Percentiles rank a stretch among this genome's conserved stretches.
These are phyloP conservation scores for Dryas drummondii DNA, from an alignment of 306 rosid species.

Conservation along the genomic window DNA sequence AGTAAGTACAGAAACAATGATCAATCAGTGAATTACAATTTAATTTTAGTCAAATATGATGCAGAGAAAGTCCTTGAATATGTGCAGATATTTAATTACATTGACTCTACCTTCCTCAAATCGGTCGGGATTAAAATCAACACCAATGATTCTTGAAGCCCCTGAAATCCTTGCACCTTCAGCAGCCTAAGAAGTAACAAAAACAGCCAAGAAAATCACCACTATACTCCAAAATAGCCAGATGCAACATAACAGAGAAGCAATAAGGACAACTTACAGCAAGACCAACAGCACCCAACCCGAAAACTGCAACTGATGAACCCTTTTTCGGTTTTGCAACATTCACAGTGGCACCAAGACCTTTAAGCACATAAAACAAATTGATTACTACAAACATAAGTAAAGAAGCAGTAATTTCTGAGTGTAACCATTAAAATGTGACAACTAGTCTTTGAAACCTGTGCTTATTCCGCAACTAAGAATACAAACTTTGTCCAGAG, in stretches of 20 bases:
- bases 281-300: conserved; percentile 93
- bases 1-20: conserved; percentile 10
- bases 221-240: background rate
- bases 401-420: background rate
- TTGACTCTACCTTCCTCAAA: conserved; percentile 62
- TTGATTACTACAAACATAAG: background rate
- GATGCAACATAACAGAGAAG: background rate
- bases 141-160: conserved; percentile 81
- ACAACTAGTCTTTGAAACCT: conserved; percentile 38
- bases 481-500: conserved; percentile 87
- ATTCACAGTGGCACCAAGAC: conserved; percentile 83
- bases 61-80: background rate
- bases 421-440: background rate
- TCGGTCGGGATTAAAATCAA: conserved; percentile 66
- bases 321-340: conserved; percentile 87
- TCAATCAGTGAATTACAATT: background rate
- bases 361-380: conserved; percentile 32
- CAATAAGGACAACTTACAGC: conserved; percentile 51
- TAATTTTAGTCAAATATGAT: background rate
- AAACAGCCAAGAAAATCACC: background rate
- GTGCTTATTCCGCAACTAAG: conserved; percentile 94
- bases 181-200: conserved; percentile 50
- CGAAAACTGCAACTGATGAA: conserved; percentile 78
- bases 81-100: background rate
- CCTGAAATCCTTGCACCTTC: conserved; percentile 89